These are phyloP conservation scores for Sarcocystis neurona DNA, from an alignment of 169 alveolate genomes.

Conservation along the genomic window DNA sequence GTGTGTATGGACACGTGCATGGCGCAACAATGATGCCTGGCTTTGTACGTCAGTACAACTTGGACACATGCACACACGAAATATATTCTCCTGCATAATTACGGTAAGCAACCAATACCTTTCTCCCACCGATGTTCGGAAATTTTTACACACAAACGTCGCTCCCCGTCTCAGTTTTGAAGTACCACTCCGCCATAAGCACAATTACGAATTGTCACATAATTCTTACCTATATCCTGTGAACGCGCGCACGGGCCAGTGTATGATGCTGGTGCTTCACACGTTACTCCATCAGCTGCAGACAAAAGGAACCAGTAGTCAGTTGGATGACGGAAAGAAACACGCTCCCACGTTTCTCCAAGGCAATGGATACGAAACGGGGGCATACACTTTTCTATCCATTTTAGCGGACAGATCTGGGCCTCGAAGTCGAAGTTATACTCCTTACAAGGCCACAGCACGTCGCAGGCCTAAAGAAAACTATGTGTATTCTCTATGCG, in stretches of 20 bases:
- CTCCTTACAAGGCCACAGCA: constrained; percentile 59
- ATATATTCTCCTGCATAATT: too few relatives aligned
- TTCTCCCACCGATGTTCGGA: too few relatives aligned
- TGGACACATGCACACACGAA: too few relatives aligned
- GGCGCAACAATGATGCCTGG: too few relatives aligned
- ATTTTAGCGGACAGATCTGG: constrained; percentile 38
- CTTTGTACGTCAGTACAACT: too few relatives aligned
- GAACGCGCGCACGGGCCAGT: constrained; percentile 51
- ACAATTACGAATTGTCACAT: too few relatives aligned
- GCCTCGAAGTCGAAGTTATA: constrained; percentile 44
- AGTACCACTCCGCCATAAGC: not conserved
- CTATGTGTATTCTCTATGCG: too few relatives aligned
- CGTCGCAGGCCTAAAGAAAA: constrained; percentile 36
- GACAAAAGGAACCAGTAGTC: not conserved
- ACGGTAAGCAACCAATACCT: too few relatives aligned
- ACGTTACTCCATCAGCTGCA: constrained; percentile 55
- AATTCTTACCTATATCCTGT: constrained; percentile 40
- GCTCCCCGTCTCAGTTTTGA: too few relatives aligned
- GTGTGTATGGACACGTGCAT: too few relatives aligned
- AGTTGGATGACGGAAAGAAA: not conserved
- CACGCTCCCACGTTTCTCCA: not conserved
- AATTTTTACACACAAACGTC: too few relatives aligned
- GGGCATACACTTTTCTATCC: constrained; percentile 46
- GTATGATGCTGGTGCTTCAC: constrained; percentile 64
- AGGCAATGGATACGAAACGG: too few relatives aligned